phyloP scores from a whole-genome alignment of 371 early-diverging fungal genomes.

The Mucor lusitanicus region DNA sequence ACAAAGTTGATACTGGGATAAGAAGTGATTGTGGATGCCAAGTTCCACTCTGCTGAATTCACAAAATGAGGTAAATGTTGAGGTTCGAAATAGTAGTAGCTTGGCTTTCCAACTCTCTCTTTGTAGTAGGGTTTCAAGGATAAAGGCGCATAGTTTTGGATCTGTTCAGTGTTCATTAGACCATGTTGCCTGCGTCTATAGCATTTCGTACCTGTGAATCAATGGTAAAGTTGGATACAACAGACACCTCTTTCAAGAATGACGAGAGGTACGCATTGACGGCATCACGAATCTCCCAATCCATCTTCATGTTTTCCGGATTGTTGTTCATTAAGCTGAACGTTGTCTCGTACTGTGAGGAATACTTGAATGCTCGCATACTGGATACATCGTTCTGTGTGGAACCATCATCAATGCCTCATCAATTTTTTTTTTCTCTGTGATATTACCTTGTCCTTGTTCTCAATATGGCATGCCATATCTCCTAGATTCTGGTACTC shows the following conservation, averaged over 20 bases:
- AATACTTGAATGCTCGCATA: constrained; percentile 75
- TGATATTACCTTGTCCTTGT: constrained; percentile 19
- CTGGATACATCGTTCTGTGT: constrained; percentile 55
- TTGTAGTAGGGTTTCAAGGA: constrained; percentile 61
- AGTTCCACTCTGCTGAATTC: constrained; percentile 90
- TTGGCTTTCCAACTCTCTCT: constrained; percentile 32
- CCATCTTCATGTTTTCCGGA: constrained; percentile 56
- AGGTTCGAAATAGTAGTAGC: constrained; percentile 56
- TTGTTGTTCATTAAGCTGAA: constrained; percentile 82
- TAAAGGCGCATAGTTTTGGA: constrained; percentile 76
- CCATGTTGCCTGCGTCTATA: constrained; percentile 37
- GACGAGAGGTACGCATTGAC: constrained; percentile 55
- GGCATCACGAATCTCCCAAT: constrained; percentile 77
- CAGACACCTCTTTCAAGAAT: constrained; percentile 51
- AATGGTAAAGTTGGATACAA: constrained; percentile 60
- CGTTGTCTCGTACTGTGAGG: constrained; percentile 75
- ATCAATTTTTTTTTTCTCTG: constrained; percentile 5
- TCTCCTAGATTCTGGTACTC: constrained; percentile 13
- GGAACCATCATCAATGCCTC: neutral
- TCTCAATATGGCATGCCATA: constrained; percentile 20
- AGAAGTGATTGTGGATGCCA: constrained; percentile 84
- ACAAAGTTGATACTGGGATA: constrained; percentile 86
- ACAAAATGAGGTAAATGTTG: constrained; percentile 77
- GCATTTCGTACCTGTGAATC: constrained; percentile 54
- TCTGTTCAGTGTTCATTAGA: constrained; percentile 18